Percentiles rank a stretch among this genome's conserved stretches.
phyloP scores from a whole-genome alignment of 257 asterid genomes.

The Solanum medicagineum region DNA sequence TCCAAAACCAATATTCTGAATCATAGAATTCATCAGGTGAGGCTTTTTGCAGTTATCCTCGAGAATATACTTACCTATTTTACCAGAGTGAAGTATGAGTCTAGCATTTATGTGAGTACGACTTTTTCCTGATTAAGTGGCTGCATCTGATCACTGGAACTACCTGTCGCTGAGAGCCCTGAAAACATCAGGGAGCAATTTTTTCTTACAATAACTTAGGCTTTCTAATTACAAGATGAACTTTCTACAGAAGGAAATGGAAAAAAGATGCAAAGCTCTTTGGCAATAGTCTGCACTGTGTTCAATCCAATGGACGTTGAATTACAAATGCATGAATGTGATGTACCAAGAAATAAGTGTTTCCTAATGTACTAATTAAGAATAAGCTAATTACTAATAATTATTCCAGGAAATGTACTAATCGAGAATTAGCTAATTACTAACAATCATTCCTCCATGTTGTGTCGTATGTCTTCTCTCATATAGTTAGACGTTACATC shows the following conservation, averaged over 20 bases:
- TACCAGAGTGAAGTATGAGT: background rate
- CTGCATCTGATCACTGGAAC: background rate
- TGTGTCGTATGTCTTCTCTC: background rate
- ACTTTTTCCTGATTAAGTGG: background rate
- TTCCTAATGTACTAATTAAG: background rate
- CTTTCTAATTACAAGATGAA: background rate
- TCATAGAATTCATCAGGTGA: background rate
- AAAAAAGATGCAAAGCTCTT: background rate
- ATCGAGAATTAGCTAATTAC: background rate
- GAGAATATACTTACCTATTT: background rate
- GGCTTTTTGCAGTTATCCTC: background rate
- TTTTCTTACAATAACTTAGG: background rate
- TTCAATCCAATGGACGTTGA: background rate
- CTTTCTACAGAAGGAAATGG: background rate
- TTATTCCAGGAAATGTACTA: background rate
- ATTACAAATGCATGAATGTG: background rate
- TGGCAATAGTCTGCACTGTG: background rate
- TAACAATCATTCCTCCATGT: background rate
- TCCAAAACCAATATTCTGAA: conserved; percentile 19
- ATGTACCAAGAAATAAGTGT: background rate
- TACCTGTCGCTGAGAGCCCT: background rate
- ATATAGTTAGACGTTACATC: background rate
- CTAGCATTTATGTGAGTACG: background rate
- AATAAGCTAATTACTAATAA: background rate
- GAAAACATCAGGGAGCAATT: background rate